phyloP scores from a whole-genome alignment of 164 flowering plant species.

The Berberis thunbergii region DNA sequence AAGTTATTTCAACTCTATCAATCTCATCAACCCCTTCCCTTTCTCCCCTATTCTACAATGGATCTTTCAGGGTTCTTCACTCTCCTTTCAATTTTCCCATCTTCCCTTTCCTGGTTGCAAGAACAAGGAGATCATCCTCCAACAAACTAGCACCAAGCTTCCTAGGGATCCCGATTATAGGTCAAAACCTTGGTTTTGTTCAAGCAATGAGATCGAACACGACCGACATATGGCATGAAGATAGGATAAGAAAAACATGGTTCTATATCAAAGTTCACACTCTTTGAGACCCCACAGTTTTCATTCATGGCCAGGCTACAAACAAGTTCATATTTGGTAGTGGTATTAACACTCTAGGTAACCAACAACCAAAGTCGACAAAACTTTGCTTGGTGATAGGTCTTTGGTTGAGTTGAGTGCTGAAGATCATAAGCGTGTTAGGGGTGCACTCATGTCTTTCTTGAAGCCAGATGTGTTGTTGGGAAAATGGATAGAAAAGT shows the following conservation, averaged over 20 bases:
- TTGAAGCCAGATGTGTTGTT: constrained; percentile 24
- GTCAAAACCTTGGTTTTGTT: constrained; percentile 28
- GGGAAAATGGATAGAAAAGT: constrained; percentile 22
- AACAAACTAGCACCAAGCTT: constrained; percentile 27
- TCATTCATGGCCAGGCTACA: constrained; percentile 32
- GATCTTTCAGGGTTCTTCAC: no score
- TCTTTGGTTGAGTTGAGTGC: constrained; percentile 21
- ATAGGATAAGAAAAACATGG: constrained; percentile 27
- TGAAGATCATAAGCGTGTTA: constrained; percentile 21
- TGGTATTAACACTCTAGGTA: constrained; percentile 16
- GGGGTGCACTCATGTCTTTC: constrained; percentile 17
- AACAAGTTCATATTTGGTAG: constrained; percentile 29
- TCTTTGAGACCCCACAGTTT: constrained; percentile 30
- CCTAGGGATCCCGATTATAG: constrained; percentile 32
- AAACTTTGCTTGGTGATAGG: constrained; percentile 22
- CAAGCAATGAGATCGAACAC: constrained; percentile 24
- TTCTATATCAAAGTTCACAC: constrained; percentile 26
- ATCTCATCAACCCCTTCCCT: no score
- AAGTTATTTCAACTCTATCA: no score
- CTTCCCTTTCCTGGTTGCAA: constrained; percentile 6
- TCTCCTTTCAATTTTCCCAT: constrained; percentile 1
- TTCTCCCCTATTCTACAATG: no score
- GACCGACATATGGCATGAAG: no score
- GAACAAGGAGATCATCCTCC: constrained; percentile 3
- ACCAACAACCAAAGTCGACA: constrained; percentile 22